Evolutionary conservation across 1,139 yeast genomes (phyloP), one percentile per base, ranked within the genome.

Genomic region (Yamadazyma diospyri): DNA sequence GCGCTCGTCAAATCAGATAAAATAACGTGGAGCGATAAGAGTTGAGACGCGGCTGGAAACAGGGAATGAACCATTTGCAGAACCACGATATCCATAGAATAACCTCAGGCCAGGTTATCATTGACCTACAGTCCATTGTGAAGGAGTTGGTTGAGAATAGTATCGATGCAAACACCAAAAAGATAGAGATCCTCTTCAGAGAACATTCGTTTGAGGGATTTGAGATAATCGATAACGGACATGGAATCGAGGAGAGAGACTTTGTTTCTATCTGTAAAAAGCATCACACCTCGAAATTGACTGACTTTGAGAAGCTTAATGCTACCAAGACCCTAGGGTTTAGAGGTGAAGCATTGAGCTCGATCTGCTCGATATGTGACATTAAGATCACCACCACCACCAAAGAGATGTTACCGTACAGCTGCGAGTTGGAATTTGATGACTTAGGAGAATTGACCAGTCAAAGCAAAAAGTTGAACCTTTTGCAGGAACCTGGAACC

Each of bases 71-170:
- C 18, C 57, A 51, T 20, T 76, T 81, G 5, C 61, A 61, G 22
- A 38, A 36, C 4, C 45, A 50, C 5, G 85, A 82, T 45, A 69
- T 88, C 7, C 87, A 84, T 43, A 68, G 72, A 39, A 76, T 92
- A 37, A 87, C 97, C 0, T 86, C 97, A 0, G 97, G 97, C 0
- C 97, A 92, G 55, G 97, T 92, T 13, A 84, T 92, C 16, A 75
- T 81, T 6, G 95, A 86, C 47, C 59, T 92, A 23, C 66, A 76
- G 0, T 76, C 89, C 1, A 83, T 86, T 0, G 78, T 83, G 21
- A 92, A 92, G 51, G 98, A 92, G 54, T 61, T 89, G 8, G 68
- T 92, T 2, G 98, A 92, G 49, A 92, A 92, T 52, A 64, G 94
- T 27, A 63, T 92, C 7, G 97, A 89, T 57, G 94, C 97, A 0